phyloP scores from a whole-genome alignment of 116 monocot species.

The Thalassia testudinum region DNA sequence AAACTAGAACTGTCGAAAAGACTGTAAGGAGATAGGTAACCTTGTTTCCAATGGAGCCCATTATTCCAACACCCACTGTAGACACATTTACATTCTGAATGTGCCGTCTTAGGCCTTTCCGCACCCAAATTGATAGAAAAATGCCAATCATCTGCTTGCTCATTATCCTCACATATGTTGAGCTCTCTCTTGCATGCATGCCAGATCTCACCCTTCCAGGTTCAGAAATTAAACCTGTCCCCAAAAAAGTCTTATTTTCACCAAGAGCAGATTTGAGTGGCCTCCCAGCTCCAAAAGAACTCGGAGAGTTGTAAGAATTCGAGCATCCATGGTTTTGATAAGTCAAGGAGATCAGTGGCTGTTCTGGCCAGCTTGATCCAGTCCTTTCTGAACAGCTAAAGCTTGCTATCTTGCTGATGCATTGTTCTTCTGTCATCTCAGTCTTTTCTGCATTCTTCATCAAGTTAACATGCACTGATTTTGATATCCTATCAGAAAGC shows the following conservation, averaged over 20 bases:
- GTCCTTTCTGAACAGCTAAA: slow-evolving; percentile 41
- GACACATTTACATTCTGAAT: slow-evolving; percentile 53
- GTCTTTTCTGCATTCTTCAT: not conserved
- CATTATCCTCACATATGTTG: slow-evolving; percentile 67
- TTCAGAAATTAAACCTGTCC: slow-evolving; percentile 2
- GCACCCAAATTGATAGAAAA: slow-evolving; percentile 47
- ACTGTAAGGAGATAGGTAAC: slow-evolving; percentile 4
- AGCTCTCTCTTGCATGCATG: slow-evolving; percentile 21
- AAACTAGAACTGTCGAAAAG: too few relatives aligned
- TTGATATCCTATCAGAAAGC: slow-evolving; percentile 1
- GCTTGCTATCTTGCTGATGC: slow-evolving; percentile 11
- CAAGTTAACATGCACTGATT: not conserved
- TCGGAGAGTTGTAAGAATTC: slow-evolving; percentile 15
- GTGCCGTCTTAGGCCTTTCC: slow-evolving; percentile 23
- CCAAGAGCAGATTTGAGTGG: slow-evolving; percentile 27
- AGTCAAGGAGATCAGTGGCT: slow-evolving; percentile 27
- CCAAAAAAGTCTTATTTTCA: slow-evolving; percentile 5
- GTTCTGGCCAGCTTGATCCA: slow-evolving; percentile 58
- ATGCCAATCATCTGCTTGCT: slow-evolving; percentile 76
- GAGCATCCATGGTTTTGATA: slow-evolving; percentile 12
- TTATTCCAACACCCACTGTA: slow-evolving; percentile 52
- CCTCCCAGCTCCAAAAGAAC: slow-evolving; percentile 22
- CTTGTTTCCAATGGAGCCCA: slow-evolving; percentile 72
- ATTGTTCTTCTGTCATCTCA: not conserved
- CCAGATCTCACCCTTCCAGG: slow-evolving; percentile 13